Evolutionary conservation across 2,329 filamentous ascomycete species (phyloP), one percentile per base, ranked within the genome.

Genomic region (Xenosphaeropsis pyriputrescens): DNA sequence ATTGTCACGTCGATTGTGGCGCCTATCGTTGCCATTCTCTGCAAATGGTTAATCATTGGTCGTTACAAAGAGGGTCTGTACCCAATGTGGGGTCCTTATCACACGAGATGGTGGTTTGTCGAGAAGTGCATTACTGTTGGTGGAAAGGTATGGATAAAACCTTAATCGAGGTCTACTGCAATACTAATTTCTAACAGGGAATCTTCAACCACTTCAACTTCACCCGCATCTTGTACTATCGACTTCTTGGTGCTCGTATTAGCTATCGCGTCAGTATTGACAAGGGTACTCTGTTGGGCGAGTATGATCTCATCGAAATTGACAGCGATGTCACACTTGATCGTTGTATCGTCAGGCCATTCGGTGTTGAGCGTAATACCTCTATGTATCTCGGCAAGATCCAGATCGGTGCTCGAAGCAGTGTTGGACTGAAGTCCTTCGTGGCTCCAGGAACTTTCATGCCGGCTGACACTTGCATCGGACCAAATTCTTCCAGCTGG

Each of bases 31-130:
- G 68, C 62, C n/a, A 69, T 74, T 17, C 31, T 55, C 2, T 56
- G 62, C 35, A 74, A 74, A 48, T 74, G 70, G 70, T 33, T 66
- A 5, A 56, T 74, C 37, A 65, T 74, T 32, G 70, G 70, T 9
- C 60, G 61, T 1, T 66, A 70, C 47, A 57, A 55, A 29, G 61
- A 68, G 47, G 70, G 70, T 0, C 49, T 71, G 2, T 72, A 68
- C 45, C 69, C 70, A 2, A 75, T 75, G 70, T 75, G 70, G 70
- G 68, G 68, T 2, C 43, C 49, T 1, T 74, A 73, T 46, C 70
- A 74, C 48, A 72, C 67, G 0, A 59, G 67, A 7, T 75, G 70
- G 70, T 75, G 70, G 70, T 45, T 74, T 39, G 62, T 64, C 1
- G 63, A 74, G 47, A 74, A 74, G 53, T 62, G 63, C 15, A 55